These are phyloP conservation scores for Conoideocrella luteorostrata DNA, from an alignment of 2,329 filamentous ascomycete genomes.

Conservation along the genomic window DNA sequence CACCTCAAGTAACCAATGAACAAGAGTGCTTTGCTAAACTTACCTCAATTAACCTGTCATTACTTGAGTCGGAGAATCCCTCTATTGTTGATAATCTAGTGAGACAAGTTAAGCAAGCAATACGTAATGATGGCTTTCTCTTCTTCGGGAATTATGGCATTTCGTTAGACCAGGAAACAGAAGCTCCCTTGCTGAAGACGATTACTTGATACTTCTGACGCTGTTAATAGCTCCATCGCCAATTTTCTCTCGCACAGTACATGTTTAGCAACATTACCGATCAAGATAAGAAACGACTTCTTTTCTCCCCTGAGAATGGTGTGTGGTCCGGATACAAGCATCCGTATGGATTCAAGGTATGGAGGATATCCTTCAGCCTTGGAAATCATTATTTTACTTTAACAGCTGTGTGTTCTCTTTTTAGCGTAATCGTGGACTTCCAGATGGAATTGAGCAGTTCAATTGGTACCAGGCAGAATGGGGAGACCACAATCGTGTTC, in stretches of 20 bases:
- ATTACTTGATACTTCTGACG: background rate
- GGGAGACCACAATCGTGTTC: conserved; percentile 34
- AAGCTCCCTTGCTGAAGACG: background rate
- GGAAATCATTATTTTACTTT: background rate
- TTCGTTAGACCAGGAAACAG: conserved; percentile 31
- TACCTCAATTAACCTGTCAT: conserved; percentile 35
- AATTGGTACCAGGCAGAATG: conserved; percentile 45
- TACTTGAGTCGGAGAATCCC: conserved; percentile 35
- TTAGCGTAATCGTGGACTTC: conserved; percentile 33
- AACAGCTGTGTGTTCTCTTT: no score
- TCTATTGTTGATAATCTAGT: conserved; percentile 36
- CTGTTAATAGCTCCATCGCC: conserved; percentile 38
- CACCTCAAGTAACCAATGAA: conserved; percentile 37
- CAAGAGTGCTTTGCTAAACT: conserved; percentile 36
- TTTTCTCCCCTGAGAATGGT: conserved; percentile 41
- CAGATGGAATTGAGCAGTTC: conserved; percentile 48
- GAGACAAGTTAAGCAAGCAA: conserved; percentile 33
- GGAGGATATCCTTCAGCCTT: background rate
- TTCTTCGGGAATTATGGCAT: conserved; percentile 46
- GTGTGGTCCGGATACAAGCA: conserved; percentile 45
- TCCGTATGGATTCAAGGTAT: conserved; percentile 37
- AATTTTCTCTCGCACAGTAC: conserved; percentile 44
- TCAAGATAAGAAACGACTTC: conserved; percentile 40
- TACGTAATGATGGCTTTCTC: conserved; percentile 37
- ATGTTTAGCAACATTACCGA: conserved; percentile 42